Conservation (phyloP, 495 filamentous ascomycete genomes). For the Tuber melanosporum region DNA sequence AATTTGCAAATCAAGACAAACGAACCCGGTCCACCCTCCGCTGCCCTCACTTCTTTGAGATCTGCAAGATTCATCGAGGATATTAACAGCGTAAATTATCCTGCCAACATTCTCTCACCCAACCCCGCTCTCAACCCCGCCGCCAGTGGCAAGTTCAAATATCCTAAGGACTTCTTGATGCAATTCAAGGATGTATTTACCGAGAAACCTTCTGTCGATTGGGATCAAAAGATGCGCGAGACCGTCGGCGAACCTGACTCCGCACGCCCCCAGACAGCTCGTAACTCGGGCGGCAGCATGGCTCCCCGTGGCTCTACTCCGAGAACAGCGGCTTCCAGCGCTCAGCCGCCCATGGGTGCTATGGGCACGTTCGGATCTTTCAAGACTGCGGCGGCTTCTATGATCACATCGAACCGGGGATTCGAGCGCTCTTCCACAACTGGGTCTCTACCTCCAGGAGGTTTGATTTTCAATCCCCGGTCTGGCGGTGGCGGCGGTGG, state of each 20-base stretch:
- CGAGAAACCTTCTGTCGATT: constrained; percentile 88
- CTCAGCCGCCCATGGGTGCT: constrained; percentile 47
- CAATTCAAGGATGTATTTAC: constrained; percentile 93
- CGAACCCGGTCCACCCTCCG: constrained; percentile 83
- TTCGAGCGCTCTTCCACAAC: constrained; percentile 24
- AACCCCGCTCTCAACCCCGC: constrained; percentile 80
- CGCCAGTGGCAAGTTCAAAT: constrained; percentile 77
- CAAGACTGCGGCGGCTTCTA: constrained; percentile 41
- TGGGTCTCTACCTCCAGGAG: constrained; percentile 24
- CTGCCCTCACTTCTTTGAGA: constrained; percentile 81
- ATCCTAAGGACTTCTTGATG: constrained; percentile 91
- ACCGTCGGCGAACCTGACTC: constrained; percentile 62
- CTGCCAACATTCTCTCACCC: constrained; percentile 70
- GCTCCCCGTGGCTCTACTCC: constrained; percentile 46
- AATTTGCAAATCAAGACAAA: constrained; percentile 37
- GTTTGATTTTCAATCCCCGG: constrained; percentile 52
- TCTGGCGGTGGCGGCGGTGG: constrained; percentile 43
- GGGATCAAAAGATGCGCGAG: constrained; percentile 75
- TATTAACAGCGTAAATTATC: constrained; percentile 64
- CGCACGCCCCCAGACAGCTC: constrained; percentile 62
- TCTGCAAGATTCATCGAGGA: constrained; percentile 77
- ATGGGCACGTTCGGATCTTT: constrained; percentile 66
- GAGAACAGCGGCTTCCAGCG: constrained; percentile 43
- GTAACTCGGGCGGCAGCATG: constrained; percentile 56
- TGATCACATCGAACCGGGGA: constrained; percentile 34